Conservation (phyloP, 2,329 filamentous ascomycete genomes). For the Celoporthe dispersa region DNA sequence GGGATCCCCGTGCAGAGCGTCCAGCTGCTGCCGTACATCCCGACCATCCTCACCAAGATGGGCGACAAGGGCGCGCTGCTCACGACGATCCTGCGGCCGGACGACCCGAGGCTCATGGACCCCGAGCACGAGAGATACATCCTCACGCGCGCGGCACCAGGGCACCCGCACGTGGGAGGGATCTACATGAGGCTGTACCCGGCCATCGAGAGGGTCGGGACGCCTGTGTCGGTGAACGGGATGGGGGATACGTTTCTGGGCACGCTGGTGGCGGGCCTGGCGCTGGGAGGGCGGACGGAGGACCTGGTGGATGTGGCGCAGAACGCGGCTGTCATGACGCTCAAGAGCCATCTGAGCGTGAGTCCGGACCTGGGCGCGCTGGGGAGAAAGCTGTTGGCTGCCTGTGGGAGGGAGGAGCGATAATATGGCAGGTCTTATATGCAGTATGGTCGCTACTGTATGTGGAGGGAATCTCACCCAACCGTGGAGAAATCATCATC, state of each 20-base stretch:
- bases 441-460: no score
- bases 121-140: slow-evolving; percentile 71
- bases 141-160: slow-evolving; percentile 63
- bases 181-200: slow-evolving; percentile 81
- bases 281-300: slow-evolving; percentile 58
- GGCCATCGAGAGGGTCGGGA: slow-evolving; percentile 65
- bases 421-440: background rate
- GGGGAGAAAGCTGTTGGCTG: slow-evolving; percentile 41
- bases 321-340: slow-evolving; percentile 75
- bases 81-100: slow-evolving; percentile 69
- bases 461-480: background rate
- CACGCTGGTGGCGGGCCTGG: slow-evolving; percentile 78
- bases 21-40: slow-evolving; percentile 86
- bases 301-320: slow-evolving; percentile 81
- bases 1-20: slow-evolving; percentile 84
- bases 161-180: slow-evolving; percentile 65
- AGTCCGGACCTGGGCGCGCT: slow-evolving; percentile 58
- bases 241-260: slow-evolving; percentile 93
- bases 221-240: slow-evolving; percentile 89
- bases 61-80: slow-evolving; percentile 77
- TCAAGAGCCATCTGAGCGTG: slow-evolving; percentile 77
- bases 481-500: no score
- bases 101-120: slow-evolving; percentile 69
- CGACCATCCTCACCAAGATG: slow-evolving; percentile 82
- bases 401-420: slow-evolving; percentile 48